Evolutionary conservation across 805 yeast species (phyloP).

Genomic region (Starmerella sirachaensis): DNA sequence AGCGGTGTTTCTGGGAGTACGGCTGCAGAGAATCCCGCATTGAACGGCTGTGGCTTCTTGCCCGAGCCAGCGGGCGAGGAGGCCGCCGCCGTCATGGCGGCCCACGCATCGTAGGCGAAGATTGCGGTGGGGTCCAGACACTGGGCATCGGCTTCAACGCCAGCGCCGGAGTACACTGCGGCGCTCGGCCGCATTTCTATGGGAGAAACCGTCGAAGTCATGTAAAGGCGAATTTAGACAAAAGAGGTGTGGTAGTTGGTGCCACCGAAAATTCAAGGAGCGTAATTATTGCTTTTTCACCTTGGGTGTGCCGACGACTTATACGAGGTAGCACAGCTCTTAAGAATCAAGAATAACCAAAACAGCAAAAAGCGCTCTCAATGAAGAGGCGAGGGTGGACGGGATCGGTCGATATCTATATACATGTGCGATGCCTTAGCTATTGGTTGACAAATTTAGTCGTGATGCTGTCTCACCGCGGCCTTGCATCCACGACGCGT

Average conservation of each 20-base stretch:
- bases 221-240: no score
- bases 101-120: conserved; percentile 7
- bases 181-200: conserved; percentile 3
- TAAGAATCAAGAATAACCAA: no score
- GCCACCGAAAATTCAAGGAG: no score
- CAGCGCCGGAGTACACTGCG: no score
- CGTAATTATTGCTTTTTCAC: no score
- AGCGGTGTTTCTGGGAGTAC: conserved; percentile 16
- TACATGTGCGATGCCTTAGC: conserved; percentile 4
- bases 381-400: no score
- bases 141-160: conserved; percentile 3
- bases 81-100: neutral
- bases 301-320: no score
- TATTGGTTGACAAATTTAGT: conserved; percentile 12
- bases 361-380: no score
- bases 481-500: conserved; percentile 7
- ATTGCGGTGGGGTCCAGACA: conserved; percentile 9
- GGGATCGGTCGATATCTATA: conserved; percentile 8
- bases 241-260: no score
- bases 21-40: neutral
- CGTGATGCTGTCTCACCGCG: conserved; percentile 6
- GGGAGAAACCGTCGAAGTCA: conserved; percentile 3
- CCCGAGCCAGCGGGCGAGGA: conserved; percentile 8
- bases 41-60: neutral
- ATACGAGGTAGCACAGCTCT: no score